A percentile compares a stretch with the other conserved stretches of the same genome.
Evolutionary conservation across 139 green algal species (phyloP).

Genomic region (Chlorella vulgaris): DNA sequence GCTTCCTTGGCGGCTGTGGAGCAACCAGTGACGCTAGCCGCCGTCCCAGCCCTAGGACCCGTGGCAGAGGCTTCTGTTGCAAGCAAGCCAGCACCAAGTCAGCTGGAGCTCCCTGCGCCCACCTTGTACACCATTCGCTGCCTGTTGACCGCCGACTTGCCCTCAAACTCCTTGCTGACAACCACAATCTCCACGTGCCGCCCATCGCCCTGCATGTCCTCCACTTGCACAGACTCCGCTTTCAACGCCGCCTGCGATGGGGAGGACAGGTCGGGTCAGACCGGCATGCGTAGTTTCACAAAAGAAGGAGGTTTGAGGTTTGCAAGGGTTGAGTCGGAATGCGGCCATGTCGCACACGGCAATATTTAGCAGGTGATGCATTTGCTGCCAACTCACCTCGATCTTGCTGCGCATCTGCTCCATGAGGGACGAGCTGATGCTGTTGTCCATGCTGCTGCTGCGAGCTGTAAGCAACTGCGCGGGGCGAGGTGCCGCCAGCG

Average conservation of each 20-base stretch:
- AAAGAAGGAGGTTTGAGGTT: too few species aligned
- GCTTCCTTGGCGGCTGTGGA: too few species aligned
- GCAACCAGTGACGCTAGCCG: too few species aligned
- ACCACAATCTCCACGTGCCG: conserved; percentile 85
- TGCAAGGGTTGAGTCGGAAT: too few species aligned
- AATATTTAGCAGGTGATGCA: too few species aligned
- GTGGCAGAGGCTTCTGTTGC: too few species aligned
- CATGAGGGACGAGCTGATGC: conserved; percentile 41
- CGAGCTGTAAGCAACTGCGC: not conserved
- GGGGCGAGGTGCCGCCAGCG: not conserved
- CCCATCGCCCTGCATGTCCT: conserved; percentile 64
- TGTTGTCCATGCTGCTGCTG: conserved; percentile 24
- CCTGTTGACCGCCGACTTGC: conserved; percentile 72
- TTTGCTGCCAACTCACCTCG: conserved; percentile 15
- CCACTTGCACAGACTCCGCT: conserved; percentile 57
- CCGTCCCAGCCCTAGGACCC: too few species aligned
- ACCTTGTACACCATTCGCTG: conserved; percentile 92
- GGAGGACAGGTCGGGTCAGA: too few species aligned
- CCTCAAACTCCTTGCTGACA: conserved; percentile 74
- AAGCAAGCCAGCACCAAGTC: too few species aligned
- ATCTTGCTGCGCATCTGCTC: conserved; percentile 46
- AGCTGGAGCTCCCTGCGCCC: not conserved
- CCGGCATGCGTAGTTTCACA: too few species aligned
- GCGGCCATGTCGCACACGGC: too few species aligned
- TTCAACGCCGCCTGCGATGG: conserved; percentile 49